Evolutionary conservation across 345 rosid species (phyloP).

Genomic region (Camelina laxa): DNA sequence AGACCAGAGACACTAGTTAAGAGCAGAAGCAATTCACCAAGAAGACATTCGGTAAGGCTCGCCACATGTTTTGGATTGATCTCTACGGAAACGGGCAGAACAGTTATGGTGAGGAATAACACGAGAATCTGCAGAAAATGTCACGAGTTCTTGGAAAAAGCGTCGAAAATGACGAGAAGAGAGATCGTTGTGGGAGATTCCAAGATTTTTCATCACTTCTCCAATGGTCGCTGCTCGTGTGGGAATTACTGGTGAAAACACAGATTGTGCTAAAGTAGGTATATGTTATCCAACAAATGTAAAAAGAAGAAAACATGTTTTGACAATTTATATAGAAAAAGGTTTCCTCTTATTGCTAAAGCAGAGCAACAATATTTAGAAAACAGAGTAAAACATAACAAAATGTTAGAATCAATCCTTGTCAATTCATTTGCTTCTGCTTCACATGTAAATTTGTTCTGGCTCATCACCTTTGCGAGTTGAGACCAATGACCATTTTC

Average conservation of each 20-base stretch:
- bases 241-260: constrained; percentile 55
- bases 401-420: constrained; percentile 31
- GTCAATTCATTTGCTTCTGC: constrained; percentile 49
- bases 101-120: constrained; percentile 61
- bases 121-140: constrained; percentile 73
- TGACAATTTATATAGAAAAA: neutral
- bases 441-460: constrained; percentile 25
- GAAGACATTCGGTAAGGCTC: constrained; percentile 61
- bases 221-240: constrained; percentile 58
- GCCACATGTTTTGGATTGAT: constrained; percentile 68
- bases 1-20: constrained; percentile 45
- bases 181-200: constrained; percentile 63
- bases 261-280: constrained; percentile 13
- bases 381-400: neutral
- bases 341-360: neutral
- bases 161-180: constrained; percentile 54
- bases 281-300: constrained; percentile 15
- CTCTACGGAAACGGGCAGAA: constrained; percentile 54
- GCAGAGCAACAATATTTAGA: neutral
- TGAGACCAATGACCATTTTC: constrained; percentile 46
- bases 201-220: constrained; percentile 70
- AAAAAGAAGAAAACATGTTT: neutral
- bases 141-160: constrained; percentile 60
- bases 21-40: constrained; percentile 47
- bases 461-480: constrained; percentile 46